Evolutionary conservation across 1,284 basidiomycete species (phyloP).

Genomic region (Erythrobasidium hasegawianum): DNA sequence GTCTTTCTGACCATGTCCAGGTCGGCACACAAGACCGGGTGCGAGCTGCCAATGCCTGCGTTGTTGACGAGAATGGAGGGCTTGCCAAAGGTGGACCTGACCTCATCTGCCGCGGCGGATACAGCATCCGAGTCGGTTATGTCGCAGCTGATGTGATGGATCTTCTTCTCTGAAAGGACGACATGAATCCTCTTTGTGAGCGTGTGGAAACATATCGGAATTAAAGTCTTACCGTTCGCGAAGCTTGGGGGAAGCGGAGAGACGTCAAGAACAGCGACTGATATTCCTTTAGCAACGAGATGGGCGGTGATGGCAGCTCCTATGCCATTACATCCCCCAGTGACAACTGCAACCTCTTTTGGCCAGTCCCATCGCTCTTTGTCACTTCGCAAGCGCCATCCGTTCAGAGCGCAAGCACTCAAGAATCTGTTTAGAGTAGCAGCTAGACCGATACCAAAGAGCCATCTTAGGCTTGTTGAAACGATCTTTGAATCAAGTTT

Average conservation of each 20-base stretch:
- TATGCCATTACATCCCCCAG: conserved; percentile 74
- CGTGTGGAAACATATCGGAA: not conserved
- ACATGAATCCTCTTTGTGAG: not conserved
- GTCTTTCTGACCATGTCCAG: not conserved
- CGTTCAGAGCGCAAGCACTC: not conserved
- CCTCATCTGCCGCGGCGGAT: conserved; percentile 3
- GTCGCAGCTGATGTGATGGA: conserved; percentile 4
- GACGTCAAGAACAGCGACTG: conserved; percentile 78
- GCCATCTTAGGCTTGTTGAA: not conserved
- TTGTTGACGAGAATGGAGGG: conserved; percentile 26
- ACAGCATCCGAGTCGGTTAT: conserved; percentile 14
- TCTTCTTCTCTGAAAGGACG: not conserved
- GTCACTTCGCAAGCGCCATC: not conserved
- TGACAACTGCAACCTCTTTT: conserved; percentile 9
- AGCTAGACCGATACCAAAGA: not conserved
- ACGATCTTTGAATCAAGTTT: no score
- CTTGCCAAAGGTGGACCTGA: not conserved
- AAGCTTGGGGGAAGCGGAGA: not conserved
- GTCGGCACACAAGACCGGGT: not conserved
- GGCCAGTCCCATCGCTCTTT: conserved; percentile 10
- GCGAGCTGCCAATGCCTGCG: conserved; percentile 8
- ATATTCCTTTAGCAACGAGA: conserved; percentile 72
- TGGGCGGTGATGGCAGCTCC: conserved; percentile 79
- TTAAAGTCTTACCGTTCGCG: not conserved
- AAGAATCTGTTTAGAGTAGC: not conserved